A percentile compares a stretch with the other conserved stretches of the same genome.
phyloP scores from a whole-genome alignment of 1,284 basidiomycete genomes.

The Leccinum angustisporum region DNA sequence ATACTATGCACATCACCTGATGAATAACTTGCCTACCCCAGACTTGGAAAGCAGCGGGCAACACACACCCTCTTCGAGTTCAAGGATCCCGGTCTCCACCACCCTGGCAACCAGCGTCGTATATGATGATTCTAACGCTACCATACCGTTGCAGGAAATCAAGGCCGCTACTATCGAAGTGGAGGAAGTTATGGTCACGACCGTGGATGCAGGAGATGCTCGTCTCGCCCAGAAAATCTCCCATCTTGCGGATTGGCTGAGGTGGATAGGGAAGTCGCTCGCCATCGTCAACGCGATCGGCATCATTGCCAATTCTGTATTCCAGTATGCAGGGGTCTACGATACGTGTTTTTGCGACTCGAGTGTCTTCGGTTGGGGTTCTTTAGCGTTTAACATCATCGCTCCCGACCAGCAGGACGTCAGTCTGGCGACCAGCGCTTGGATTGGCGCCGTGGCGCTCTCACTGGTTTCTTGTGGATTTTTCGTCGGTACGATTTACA shows the following conservation, averaged over 20 bases:
- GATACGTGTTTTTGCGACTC: constrained; percentile 29
- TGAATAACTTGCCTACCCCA: background rate
- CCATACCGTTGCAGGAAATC: background rate
- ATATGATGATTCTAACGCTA: background rate
- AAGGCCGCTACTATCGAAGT: accelerated
- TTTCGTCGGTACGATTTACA: constrained; percentile 25
- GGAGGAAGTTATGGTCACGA: background rate
- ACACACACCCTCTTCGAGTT: background rate
- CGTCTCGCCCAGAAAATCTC: background rate
- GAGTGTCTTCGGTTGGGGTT: constrained; percentile 11
- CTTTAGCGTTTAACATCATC: constrained; percentile 17
- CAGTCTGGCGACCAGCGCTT: constrained; percentile 4
- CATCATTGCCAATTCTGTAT: constrained; percentile 20
- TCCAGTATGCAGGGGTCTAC: constrained; percentile 25
- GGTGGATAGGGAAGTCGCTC: constrained; percentile 26
- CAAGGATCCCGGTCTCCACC: background rate
- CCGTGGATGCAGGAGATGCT: background rate
- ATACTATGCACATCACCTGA: constrained; percentile 29
- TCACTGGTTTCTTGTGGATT: constrained; percentile 7
- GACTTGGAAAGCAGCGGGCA: constrained; percentile 3
- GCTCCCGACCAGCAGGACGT: constrained; percentile 3
- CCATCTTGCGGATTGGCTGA: constrained; percentile 15
- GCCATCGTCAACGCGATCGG: constrained; percentile 26
- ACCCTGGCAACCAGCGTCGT: too few species aligned
- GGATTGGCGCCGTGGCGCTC: constrained; percentile 23